Evolutionary conservation across 345 rosid species (phyloP), one percentile per base, ranked within the genome.

Genomic region (Hibiscus mutabilis): DNA sequence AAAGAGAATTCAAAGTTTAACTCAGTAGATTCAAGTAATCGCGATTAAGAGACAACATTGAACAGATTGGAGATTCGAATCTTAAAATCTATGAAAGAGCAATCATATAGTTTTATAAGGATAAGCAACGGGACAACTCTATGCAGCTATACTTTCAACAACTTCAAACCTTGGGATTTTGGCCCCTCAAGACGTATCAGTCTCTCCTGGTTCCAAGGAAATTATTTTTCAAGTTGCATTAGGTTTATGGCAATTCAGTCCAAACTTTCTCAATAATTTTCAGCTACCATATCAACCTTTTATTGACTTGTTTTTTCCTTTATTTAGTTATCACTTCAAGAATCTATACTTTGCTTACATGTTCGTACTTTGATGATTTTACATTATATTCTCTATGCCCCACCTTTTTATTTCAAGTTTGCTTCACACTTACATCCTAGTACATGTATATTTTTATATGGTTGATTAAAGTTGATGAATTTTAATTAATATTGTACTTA

Each of bases 301-400:
- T 40, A 40, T 40, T 40, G 46, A 40, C 46, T 35, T 6, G 40
- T 35, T 7, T 37, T 37, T 35, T 2, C 3, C 0, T 2, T 0
- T 29, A 2, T 24, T 29, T 37, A 37, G 42, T 37, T 35, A 37
- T 37, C 42, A 37, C 42, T 37, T 37, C 10, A 37, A 37, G 42
- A 46, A 46, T 46, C 69, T 66, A 6, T 3, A 46, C 18, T 66
- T 46, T 46, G 37, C 69, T 8, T 46, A 13, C 46, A 14, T 46
- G 19, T 46, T 46, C 56, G 21, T 24, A 25, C 69, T 46, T 46
- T 66, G 35, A 66, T 7, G 42, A 67, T 49, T 67, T 42, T 49
- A 67, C 42, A 16, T 49, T 49, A 49, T 67, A 66, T 46, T 46
- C 69, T 66, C 69, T 49, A 18, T 27, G 70, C 9, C 59, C 58